phyloP scores from a whole-genome alignment of 2,329 filamentous ascomycete species.

The Pestalotiopsis sp. region DNA sequence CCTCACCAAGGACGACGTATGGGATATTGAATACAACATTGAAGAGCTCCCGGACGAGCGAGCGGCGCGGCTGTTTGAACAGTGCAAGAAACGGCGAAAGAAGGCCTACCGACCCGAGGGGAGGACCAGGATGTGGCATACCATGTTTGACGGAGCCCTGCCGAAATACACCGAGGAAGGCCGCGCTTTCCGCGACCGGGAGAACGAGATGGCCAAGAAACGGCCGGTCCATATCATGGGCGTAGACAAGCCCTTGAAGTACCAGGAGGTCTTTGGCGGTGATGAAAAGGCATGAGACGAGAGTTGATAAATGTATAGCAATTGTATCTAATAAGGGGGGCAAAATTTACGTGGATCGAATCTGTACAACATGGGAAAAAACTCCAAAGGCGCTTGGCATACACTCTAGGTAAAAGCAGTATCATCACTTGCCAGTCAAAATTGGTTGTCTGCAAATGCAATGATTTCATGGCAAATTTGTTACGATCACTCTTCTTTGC shows the following conservation, averaged over 20 bases:
- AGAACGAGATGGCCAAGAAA: constrained; percentile 55
- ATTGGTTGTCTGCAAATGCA: not conserved
- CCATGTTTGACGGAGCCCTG: constrained; percentile 47
- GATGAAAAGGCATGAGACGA: not conserved
- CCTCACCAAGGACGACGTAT: constrained; percentile 49
- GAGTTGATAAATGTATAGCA: not conserved
- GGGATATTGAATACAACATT: constrained; percentile 80
- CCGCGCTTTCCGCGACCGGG: constrained; percentile 55
- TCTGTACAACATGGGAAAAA: not conserved
- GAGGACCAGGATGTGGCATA: constrained; percentile 47
- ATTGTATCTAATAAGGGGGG: not conserved
- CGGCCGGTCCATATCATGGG: constrained; percentile 52
- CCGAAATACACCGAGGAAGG: constrained; percentile 54
- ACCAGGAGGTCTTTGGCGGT: constrained; percentile 37
- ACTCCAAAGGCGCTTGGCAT: not conserved
- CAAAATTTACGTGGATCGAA: not conserved
- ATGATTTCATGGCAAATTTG: not conserved
- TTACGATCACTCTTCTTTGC: not conserved
- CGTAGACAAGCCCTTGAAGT: constrained; percentile 35
- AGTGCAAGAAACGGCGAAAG: constrained; percentile 59
- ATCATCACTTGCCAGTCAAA: not conserved
- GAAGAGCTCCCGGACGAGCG: constrained; percentile 57
- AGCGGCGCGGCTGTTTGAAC: constrained; percentile 56
- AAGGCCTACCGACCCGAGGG: constrained; percentile 47
- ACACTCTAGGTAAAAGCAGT: not conserved